phyloP scores from a whole-genome alignment of 495 filamentous ascomycete genomes.

The Penicillium lagena region DNA sequence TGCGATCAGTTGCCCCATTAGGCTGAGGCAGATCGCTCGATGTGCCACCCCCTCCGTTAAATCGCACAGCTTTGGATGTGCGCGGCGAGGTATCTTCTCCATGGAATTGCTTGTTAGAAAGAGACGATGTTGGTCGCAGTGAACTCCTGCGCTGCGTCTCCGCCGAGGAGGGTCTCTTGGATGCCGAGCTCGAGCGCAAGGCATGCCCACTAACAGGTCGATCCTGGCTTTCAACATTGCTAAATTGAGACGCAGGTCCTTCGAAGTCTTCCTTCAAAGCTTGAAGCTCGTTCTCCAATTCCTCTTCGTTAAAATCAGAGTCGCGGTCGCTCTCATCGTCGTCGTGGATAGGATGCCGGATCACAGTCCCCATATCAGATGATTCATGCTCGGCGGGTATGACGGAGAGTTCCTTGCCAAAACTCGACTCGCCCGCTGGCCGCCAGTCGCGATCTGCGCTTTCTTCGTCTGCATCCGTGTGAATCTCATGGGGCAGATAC shows the following conservation, averaged over 20 bases:
- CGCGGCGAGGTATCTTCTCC: constrained; percentile 17
- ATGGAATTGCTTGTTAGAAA: constrained; percentile 21
- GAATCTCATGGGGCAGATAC: constrained; percentile 1
- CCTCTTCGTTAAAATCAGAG: constrained; percentile 24
- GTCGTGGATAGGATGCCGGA: constrained; percentile 29
- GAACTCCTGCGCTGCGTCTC: constrained; percentile 9
- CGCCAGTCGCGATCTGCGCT: constrained; percentile 32
- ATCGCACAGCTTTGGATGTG: constrained; percentile 29
- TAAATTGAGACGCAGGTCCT: constrained; percentile 15
- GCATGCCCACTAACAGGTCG: constrained; percentile 2
- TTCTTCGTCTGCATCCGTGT: constrained; percentile 15
- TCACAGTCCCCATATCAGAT: constrained; percentile 34
- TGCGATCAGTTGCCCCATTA: neutral
- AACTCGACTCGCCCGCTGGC: constrained; percentile 12
- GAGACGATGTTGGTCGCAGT: constrained; percentile 13
- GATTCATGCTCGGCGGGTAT: constrained; percentile 24
- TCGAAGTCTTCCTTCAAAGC: constrained; percentile 39
- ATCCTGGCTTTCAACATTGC: constrained; percentile 13
- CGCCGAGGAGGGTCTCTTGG: constrained; percentile 15
- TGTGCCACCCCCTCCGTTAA: constrained; percentile 16
- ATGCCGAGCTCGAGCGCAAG: constrained; percentile 11
- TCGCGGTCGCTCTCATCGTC: constrained; percentile 30
- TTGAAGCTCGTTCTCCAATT: constrained; percentile 36
- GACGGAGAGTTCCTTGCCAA: constrained; percentile 21
- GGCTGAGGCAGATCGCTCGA: neutral